Percentiles rank a stretch among this genome's conserved stretches.
Evolutionary conservation across 306 rosid genomes (phyloP).

Genomic region (Cicer pinnatifidum): DNA sequence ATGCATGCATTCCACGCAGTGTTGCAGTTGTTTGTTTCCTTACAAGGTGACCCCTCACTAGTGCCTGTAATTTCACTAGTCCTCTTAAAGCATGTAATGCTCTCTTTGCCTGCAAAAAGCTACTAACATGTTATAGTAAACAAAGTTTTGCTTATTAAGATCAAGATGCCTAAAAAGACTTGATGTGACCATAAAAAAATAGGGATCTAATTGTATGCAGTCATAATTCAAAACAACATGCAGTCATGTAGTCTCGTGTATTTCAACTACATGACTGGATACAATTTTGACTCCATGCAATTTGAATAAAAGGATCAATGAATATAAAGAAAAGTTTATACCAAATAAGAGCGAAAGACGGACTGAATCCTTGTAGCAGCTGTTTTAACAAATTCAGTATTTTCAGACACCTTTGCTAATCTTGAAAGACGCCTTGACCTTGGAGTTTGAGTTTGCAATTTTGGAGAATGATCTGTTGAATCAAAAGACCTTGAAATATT

Average conservation of each 20-base stretch:
- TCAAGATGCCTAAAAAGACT: constrained; percentile 53
- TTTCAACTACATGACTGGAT: no score
- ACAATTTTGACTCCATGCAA: no score
- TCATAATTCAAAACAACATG: no score
- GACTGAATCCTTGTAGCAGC: constrained; percentile 86
- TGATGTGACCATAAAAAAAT: not conserved
- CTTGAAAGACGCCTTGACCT: constrained; percentile 41
- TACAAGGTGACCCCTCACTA: constrained; percentile 85
- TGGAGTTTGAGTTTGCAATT: constrained; percentile 43
- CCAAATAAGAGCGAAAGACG: constrained; percentile 76
- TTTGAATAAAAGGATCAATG: not conserved
- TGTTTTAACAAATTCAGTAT: constrained; percentile 43
- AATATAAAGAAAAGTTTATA: constrained; percentile 36
- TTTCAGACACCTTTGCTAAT: constrained; percentile 16
- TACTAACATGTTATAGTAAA: no score
- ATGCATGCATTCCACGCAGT: constrained; percentile 77
- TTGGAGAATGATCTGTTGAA: constrained; percentile 46
- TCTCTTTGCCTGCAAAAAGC: constrained; percentile 69
- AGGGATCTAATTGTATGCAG: no score
- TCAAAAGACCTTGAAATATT: constrained; percentile 61
- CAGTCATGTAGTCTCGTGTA: no score
- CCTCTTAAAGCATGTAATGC: constrained; percentile 89
- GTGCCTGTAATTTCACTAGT: constrained; percentile 88
- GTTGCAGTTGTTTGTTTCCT: constrained; percentile 80
- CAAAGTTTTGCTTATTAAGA: not conserved